phyloP scores from a whole-genome alignment of 495 filamentous ascomycete genomes.

The Podospora australis region DNA sequence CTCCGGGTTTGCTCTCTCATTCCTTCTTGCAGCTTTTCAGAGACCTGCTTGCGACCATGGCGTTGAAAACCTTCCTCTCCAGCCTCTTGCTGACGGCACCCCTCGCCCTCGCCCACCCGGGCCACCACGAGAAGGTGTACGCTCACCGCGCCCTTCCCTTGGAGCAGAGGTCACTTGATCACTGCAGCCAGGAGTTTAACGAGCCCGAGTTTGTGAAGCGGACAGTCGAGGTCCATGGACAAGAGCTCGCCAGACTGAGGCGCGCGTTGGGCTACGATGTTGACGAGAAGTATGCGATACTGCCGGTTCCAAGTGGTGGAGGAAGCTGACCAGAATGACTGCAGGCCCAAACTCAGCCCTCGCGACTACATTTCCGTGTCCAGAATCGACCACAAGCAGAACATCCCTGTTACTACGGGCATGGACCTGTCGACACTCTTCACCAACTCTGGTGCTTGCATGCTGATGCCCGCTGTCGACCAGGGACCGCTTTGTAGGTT shows the following conservation, averaged over 20 bases:
- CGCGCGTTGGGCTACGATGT: slow-evolving; percentile 15
- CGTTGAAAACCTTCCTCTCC: slow-evolving; percentile 19
- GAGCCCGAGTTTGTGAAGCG: slow-evolving; percentile 24
- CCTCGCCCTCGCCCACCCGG: slow-evolving; percentile 24
- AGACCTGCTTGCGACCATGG: slow-evolving; percentile 19
- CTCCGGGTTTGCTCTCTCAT: not conserved
- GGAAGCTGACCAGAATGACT: not conserved
- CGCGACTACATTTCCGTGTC: slow-evolving; percentile 27
- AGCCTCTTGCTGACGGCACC: slow-evolving; percentile 24
- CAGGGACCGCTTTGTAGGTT: slow-evolving; percentile 50
- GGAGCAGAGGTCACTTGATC: slow-evolving; percentile 24
- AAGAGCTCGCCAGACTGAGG: slow-evolving; percentile 20
- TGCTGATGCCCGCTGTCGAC: slow-evolving; percentile 50
- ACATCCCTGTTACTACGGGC: slow-evolving; percentile 37
- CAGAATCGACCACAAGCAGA: slow-evolving; percentile 51
- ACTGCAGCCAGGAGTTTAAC: slow-evolving; percentile 25
- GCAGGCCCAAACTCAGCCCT: slow-evolving; percentile 17
- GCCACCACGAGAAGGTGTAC: slow-evolving; percentile 20
- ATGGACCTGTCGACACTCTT: slow-evolving; percentile 47
- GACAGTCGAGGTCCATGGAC: slow-evolving; percentile 25
- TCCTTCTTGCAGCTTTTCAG: not conserved
- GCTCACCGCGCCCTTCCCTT: slow-evolving; percentile 20
- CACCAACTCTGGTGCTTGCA: slow-evolving; percentile 47
- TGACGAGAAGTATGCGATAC: slow-evolving; percentile 8
- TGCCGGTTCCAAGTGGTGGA: not conserved